Evolutionary conservation across 169 alveolate species (phyloP), one percentile per base, ranked within the genome.

Genomic region (Eimeria tenella): DNA sequence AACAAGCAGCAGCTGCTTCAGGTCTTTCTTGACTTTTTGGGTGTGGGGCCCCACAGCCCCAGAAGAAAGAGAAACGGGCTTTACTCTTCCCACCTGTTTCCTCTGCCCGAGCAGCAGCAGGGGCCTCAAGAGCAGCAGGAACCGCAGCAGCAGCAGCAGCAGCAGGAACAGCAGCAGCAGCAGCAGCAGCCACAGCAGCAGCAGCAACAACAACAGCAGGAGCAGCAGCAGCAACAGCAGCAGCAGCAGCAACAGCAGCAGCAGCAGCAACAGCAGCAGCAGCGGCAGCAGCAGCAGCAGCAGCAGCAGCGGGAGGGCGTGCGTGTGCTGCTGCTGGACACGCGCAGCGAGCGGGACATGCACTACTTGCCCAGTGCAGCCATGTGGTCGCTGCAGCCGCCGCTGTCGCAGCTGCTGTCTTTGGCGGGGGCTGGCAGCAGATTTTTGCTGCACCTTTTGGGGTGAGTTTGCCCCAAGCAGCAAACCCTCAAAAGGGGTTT

Each of bases 11-110:
- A 21, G 42, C 79, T 93, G 15, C 96, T 81, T 9, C 93, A 93
- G 19, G 31, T 82, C 15, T 96, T 95, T 68, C 90, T 96, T 56
- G 95, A 89, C 52, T 96, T 96, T 75, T 17, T 96, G 63, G 84
- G 90, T 11, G 94, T 94, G 11, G 93, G 96, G 1, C 49, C 68
- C 42, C 42, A 86, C 63, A 83, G 94, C 42, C 96, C 96, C n/a
- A 83, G 97, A 25, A 86, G 97, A 62, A 10, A 49, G 17, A 95
- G 97, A 53, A 58, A 42, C 21, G 97, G 97, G 0, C 96, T 96
- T n/a, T 96, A 96, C 83, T 95, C 97, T 1, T 90, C 97, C 5
- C 97, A 94, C 70, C 63, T 86, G 17, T 95, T 95, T 87, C 96
- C 96, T 8, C 79, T 92, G 31, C 96, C 94, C 53, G 53, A 31